Conservation (phyloP, 2,329 filamentous ascomycete species). For the Coniella lustricola region DNA sequence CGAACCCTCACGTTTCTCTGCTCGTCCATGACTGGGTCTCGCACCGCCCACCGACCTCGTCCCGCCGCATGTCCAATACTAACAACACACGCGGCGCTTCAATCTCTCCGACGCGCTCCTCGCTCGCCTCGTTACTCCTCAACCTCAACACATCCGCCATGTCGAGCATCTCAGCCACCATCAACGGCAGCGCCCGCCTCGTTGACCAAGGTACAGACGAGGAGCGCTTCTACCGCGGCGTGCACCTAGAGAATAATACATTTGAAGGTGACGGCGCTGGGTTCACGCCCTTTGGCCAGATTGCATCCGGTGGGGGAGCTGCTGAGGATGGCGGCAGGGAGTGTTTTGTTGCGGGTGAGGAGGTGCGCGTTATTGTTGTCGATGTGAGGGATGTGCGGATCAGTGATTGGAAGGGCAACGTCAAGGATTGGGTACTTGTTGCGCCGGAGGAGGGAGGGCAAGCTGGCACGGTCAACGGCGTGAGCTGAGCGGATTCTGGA, state of each 20-base stretch:
- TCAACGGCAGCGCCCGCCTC: slow-evolving; percentile 78
- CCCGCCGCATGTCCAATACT: slow-evolving; percentile 40
- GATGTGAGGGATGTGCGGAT: slow-evolving; percentile 78
- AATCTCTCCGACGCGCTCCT: slow-evolving; percentile 44
- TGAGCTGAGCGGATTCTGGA: slow-evolving; percentile 19
- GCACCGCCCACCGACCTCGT: slow-evolving; percentile 74
- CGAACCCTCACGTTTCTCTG: slow-evolving; percentile 82
- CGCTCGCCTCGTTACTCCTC: slow-evolving; percentile 73
- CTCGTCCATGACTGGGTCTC: slow-evolving; percentile 98
- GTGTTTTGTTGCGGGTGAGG: slow-evolving; percentile 71
- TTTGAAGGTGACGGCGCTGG: slow-evolving; percentile 54
- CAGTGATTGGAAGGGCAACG: slow-evolving; percentile 90
- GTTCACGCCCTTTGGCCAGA: slow-evolving; percentile 9
- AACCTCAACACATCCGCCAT: slow-evolving; percentile 88
- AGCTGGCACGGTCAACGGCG: slow-evolving; percentile 32
- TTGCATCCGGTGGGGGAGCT: slow-evolving; percentile 20
- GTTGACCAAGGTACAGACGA: slow-evolving; percentile 68
- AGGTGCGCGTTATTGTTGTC: slow-evolving; percentile 83
- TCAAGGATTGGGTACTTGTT: slow-evolving; percentile 64
- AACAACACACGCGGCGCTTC: slow-evolving; percentile 48
- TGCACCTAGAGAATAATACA: slow-evolving; percentile 88
- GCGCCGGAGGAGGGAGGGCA: slow-evolving; percentile 24
- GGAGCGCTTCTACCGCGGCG: slow-evolving; percentile 74
- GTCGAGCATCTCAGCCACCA: slow-evolving; percentile 83
- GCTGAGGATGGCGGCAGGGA: slow-evolving; percentile 48